Evolutionary conservation across 2,329 filamentous ascomycete species (phyloP), one percentile per base, ranked within the genome.

Genomic region (Furcasterigmium sp.): DNA sequence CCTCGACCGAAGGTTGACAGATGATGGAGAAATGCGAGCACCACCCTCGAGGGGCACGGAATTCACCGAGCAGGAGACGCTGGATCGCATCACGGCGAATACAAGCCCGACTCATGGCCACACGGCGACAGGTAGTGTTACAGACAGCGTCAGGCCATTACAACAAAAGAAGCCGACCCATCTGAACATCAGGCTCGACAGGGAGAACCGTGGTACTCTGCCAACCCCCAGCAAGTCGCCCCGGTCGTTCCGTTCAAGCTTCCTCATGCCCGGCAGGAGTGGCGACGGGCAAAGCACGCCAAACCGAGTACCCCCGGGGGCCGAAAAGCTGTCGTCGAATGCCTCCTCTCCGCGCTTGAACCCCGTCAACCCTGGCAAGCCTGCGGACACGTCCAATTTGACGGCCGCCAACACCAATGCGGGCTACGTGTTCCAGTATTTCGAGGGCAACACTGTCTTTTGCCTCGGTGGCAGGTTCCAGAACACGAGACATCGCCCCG

Each of bases 391-490:
- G 14, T 28, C 42, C 13, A 49, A 49, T 7, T 20, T 49, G 26
- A 45, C 42, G 11, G 34, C 29, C 21, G 63, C 67, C 20, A 67
- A 67, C 19, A 64, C 46, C 2, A 63, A 72, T 28, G 58, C 78
- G 43, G 82, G 87, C 41, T 49, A 49, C 6, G 46, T 49, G 10
- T 51, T 51, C 64, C 81, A 97, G 60, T 95, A 95, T 62, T 97
- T 96, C 56, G 80, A 87, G 36, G 93, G 93, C 37, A 98, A 97
- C 58, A 95, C 89, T 0, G 72, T 90, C 19, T 98, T 98, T 59
- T 95, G 83, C 61, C 74, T 87, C 46, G 85, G 87, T 26, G 93
- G 93, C 8, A 79, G 93, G 46, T 73, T 93, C 47, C 88, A 96
- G 58, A 96, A 97, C 63, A 85, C 93, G 28, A 80, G 82, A 53